phyloP scores from a whole-genome alignment of 805 yeast species.

The Nematodospora valgi region DNA sequence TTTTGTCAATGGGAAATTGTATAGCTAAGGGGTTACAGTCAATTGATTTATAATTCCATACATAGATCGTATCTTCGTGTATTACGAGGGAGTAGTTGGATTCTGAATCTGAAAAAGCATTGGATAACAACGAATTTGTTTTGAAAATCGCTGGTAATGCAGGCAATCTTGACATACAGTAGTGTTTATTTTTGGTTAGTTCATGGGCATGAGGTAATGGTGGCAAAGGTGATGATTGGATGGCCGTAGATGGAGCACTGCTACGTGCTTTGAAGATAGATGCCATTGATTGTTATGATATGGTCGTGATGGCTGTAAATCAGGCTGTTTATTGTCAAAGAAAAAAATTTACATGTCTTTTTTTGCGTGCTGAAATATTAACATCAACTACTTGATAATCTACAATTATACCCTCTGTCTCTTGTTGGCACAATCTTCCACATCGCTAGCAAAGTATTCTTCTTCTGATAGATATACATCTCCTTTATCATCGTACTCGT shows the following conservation, averaged over 20 bases:
- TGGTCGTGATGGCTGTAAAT: too few species aligned
- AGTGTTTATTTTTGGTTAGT: slow-evolving; percentile 55
- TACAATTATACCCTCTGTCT: slow-evolving; percentile 24
- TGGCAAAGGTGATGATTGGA: too few species aligned
- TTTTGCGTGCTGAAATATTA: too few species aligned
- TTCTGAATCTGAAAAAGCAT: slow-evolving; percentile 46
- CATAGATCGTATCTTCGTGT: slow-evolving; percentile 49
- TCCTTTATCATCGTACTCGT: slow-evolving; percentile 35
- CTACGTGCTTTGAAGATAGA: too few species aligned
- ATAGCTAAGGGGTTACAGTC: slow-evolving; percentile 58
- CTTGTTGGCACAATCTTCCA: slow-evolving; percentile 32
- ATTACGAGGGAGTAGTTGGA: slow-evolving; percentile 50
- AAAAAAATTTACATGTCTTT: too few species aligned
- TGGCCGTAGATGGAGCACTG: too few species aligned
- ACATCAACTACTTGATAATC: too few species aligned
- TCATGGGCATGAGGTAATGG: too few species aligned
- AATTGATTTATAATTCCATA: slow-evolving; percentile 66
- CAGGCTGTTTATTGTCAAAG: too few species aligned
- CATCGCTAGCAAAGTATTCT: slow-evolving; percentile 12
- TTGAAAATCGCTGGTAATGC: slow-evolving; percentile 48
- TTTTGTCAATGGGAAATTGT: slow-evolving; percentile 44
- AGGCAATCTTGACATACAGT: slow-evolving; percentile 54
- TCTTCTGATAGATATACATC: slow-evolving; percentile 9
- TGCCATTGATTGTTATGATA: too few species aligned
- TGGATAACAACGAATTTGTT: slow-evolving; percentile 13